A percentile compares a stretch with the other conserved stretches of the same genome.
Evolutionary conservation across 2,329 filamentous ascomycete species (phyloP).

Genomic region (Pseudogymnoascus verrucosus): DNA sequence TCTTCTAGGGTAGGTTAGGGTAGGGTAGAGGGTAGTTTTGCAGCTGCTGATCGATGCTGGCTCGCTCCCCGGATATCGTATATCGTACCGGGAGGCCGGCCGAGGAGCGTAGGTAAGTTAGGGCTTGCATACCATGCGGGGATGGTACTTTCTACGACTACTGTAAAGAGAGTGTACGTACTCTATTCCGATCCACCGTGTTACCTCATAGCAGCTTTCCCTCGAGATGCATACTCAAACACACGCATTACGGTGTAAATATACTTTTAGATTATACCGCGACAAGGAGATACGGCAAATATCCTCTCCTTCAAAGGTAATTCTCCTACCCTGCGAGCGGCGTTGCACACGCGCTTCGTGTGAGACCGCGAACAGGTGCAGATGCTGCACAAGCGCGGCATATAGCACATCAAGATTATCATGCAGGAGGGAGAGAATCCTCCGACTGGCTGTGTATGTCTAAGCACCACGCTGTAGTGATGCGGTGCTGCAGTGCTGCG

Average conservation of each 20-base stretch:
- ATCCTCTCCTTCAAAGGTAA: too few species aligned
- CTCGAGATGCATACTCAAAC: background rate
- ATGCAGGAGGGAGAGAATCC: too few species aligned
- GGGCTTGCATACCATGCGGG: background rate
- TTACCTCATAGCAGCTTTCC: background rate
- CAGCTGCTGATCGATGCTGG: too few species aligned
- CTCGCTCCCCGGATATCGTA: background rate
- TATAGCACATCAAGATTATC: too few species aligned
- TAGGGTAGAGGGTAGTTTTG: too few species aligned
- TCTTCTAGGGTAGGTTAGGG: too few species aligned
- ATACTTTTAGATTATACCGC: background rate
- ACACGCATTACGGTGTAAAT: background rate
- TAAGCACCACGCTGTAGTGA: too few species aligned
- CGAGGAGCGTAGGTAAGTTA: background rate
- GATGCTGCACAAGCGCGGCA: too few species aligned
- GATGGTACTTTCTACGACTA: background rate
- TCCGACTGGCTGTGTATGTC: too few species aligned
- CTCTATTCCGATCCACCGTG: background rate
- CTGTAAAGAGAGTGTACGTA: background rate
- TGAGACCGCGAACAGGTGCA: too few species aligned
- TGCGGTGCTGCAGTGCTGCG: too few species aligned
- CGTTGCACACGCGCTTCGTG: background rate
- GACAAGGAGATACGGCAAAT: background rate
- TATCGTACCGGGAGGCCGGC: background rate
- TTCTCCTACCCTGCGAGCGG: too few species aligned